Base-by-base conservation (phyloP, 2,329 filamentous ascomycete genomes). In the Fusarium ambrosium region DNA sequence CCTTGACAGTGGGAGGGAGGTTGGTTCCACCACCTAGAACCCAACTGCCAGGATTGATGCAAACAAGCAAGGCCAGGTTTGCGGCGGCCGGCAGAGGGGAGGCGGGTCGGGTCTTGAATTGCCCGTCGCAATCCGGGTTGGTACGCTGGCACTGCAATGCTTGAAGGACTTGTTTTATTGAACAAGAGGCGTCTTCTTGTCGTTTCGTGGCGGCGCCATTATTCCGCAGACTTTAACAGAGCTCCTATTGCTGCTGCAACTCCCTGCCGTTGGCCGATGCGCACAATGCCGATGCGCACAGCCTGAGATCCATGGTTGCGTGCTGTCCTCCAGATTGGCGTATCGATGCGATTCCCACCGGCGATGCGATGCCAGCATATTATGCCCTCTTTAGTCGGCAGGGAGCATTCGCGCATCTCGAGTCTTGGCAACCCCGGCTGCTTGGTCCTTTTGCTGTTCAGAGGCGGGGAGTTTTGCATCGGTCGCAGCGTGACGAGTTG, bases 371-470 rank as follows among this genome's bases (percentile, higher is more conserved):
- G 60, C 24, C 55, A 51, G 43, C 68, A 55, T 39, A n/a, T 51
- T 39, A 37, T 51, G 61, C 53, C 29, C 34, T 53, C 20, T 43
- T 34, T n/a, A 27, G 60, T 59, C 41, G 32, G 62, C 60, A 64
- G 68, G 27, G 34, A 70, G 59, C 43, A 62, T 62, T 55, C 39
- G 48, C 37, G 43, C 34, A 75, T 75, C 62, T 68, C 43, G 65
- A 75, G 32, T 45, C 69, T 72, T 74, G 69, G 65, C 72, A 62
- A 72, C 72, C 72, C 71, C 69, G 69, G 72, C 64, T 70, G 53
- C 43, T 70, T 70, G 72, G 63, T 64, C 69, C 72, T 69, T 74
- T 74, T 74, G 71, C 68, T 73, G 56, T 75, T 43, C 59, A 69
- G 71, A 72, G 65, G 72, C 72, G 72, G 72, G 68, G 72, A 74